Percentiles rank a stretch among this genome's conserved stretches.
These are phyloP conservation scores for Selenicereus undatus DNA, from an alignment of 148 eudicot genomes.

Conservation along the genomic window DNA sequence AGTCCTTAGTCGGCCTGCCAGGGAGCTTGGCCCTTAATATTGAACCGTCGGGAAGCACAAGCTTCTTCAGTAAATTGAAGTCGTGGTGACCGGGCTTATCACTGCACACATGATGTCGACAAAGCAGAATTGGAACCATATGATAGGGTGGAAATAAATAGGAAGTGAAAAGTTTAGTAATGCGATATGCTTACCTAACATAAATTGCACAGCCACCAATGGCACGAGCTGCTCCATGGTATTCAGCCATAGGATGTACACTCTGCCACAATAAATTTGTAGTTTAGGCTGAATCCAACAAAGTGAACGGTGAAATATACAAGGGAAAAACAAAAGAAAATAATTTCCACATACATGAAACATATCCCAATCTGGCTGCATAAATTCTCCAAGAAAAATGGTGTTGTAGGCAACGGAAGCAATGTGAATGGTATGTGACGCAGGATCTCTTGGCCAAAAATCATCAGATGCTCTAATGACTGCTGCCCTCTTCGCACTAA, in stretches of 20 bases:
- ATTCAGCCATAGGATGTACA: conserved; percentile 90
- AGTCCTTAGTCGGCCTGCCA: conserved; percentile 75
- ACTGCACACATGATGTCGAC: conserved; percentile 34
- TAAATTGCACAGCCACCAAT: conserved; percentile 90
- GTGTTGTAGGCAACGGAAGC: conserved; percentile 90
- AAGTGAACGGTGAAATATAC: not conserved
- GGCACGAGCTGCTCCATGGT: conserved; percentile 92
- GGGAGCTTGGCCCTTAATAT: conserved; percentile 83
- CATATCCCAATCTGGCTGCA: conserved; percentile 99
- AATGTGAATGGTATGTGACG: conserved; percentile 94
- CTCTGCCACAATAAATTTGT: conserved; percentile 39
- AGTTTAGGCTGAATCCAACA: not conserved
- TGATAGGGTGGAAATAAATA: not conserved
- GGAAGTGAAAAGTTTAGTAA: not conserved
- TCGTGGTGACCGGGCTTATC: conserved; percentile 90
- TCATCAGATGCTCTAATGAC: conserved; percentile 89
- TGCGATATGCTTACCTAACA: conserved; percentile 49
- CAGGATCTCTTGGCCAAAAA: conserved; percentile 82
- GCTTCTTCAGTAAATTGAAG: conserved; percentile 65
- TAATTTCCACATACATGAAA: conserved; percentile 60
- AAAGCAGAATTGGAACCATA: not conserved
- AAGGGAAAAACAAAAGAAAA: not conserved
- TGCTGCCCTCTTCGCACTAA: conserved; percentile 62
- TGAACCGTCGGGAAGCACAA: conserved; percentile 86
- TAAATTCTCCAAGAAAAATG: conserved; percentile 79